phyloP scores from a whole-genome alignment of 1,139 yeast genomes.

The Arxiozyma telluris region DNA sequence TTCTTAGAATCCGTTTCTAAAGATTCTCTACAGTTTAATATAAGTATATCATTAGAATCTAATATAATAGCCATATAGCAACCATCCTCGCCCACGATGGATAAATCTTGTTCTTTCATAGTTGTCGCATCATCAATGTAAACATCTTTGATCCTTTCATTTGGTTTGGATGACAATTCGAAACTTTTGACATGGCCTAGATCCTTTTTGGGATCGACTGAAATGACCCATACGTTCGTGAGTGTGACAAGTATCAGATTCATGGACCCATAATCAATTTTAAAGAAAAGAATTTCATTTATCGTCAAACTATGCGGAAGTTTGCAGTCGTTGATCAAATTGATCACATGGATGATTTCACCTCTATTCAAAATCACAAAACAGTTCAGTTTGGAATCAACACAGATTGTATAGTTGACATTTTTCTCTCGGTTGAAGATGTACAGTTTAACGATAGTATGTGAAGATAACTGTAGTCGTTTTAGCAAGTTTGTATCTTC shows the following conservation, averaged over 20 bases:
- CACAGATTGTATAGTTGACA: slow-evolving; percentile 20
- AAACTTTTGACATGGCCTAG: slow-evolving; percentile 23
- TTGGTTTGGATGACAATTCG: slow-evolving; percentile 25
- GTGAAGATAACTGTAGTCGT: slow-evolving; percentile 16
- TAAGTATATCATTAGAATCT: slow-evolving; percentile 31
- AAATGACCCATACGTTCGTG: slow-evolving; percentile 21
- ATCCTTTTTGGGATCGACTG: slow-evolving; percentile 20
- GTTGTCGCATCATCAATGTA: slow-evolving; percentile 28
- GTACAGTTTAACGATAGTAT: slow-evolving; percentile 20
- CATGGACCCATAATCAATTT: slow-evolving; percentile 48
- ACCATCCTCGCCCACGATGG: slow-evolving; percentile 49
- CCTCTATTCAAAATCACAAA: background rate
- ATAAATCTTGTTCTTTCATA: slow-evolving; percentile 23
- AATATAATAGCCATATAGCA: slow-evolving; percentile 41
- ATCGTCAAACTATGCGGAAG: background rate
- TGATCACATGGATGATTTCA: background rate
- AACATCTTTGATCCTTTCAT: slow-evolving; percentile 37
- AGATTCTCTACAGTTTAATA: slow-evolving; percentile 36
- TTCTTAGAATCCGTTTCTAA: slow-evolving; percentile 9
- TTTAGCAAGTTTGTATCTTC: slow-evolving; percentile 25
- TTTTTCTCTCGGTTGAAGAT: slow-evolving; percentile 13
- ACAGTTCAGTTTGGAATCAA: slow-evolving; percentile 12
- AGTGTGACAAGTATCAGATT: slow-evolving; percentile 27
- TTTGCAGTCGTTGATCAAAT: background rate
- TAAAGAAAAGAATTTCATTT: slow-evolving; percentile 18